Evolutionary conservation across 2,329 filamentous ascomycete species (phyloP).

Genomic region (Calonectria hawksworthii): DNA sequence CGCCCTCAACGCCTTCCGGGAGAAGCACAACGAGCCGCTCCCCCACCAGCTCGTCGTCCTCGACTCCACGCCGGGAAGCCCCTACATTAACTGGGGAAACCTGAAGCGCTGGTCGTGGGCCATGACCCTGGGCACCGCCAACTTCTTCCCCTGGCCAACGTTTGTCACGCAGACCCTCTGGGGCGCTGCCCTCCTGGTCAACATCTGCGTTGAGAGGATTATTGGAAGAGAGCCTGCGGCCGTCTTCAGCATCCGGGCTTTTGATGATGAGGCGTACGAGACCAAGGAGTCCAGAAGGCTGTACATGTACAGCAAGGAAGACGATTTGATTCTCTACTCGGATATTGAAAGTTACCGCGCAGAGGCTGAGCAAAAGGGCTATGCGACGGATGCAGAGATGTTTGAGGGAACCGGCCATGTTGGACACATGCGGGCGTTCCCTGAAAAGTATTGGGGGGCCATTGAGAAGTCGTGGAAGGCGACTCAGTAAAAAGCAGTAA

Average conservation of each 20-base stretch:
- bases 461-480: conserved; percentile 50
- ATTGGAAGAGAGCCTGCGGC: conserved; percentile 58
- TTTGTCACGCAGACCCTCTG: conserved; percentile 62
- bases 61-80: conserved; percentile 68
- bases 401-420: conserved; percentile 74
- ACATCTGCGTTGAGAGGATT: conserved; percentile 52
- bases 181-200: conserved; percentile 56
- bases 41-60: conserved; percentile 64
- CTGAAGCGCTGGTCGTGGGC: conserved; percentile 66
- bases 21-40: conserved; percentile 54
- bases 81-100: conserved; percentile 57
- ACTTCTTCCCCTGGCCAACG: conserved; percentile 64
- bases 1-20: conserved; percentile 61
- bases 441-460: conserved; percentile 69
- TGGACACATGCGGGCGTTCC: conserved; percentile 70
- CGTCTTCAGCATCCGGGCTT: conserved; percentile 53
- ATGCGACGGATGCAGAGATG: conserved; percentile 61
- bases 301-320: conserved; percentile 71
- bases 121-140: conserved; percentile 64
- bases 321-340: conserved; percentile 67
- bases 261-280: conserved; percentile 55
- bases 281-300: conserved; percentile 58
- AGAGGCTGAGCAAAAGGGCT: conserved; percentile 62
- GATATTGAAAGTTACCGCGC: conserved; percentile 70
- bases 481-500: conserved; percentile 27